These are phyloP conservation scores for Collybia nuda DNA, from an alignment of 768 basidiomycete species.

Conservation along the genomic window DNA sequence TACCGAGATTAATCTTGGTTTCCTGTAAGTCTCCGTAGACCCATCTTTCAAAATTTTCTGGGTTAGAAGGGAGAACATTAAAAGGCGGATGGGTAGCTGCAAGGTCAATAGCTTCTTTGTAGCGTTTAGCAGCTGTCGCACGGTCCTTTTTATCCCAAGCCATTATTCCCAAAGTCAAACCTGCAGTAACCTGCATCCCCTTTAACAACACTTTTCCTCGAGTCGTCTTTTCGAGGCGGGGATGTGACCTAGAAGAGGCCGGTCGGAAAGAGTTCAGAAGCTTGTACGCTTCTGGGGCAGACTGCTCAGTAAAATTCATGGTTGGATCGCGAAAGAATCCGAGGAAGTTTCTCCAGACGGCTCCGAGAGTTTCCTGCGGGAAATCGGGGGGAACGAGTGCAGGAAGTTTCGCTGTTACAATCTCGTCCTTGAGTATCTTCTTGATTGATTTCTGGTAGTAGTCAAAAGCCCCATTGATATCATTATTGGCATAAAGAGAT, in stretches of 20 bases:
- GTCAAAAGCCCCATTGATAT: conserved; percentile 20
- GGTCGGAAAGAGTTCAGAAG: conserved; percentile 27
- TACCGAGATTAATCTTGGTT: conserved; percentile 20
- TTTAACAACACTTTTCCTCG: conserved; percentile 26
- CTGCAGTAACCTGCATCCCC: conserved; percentile 28
- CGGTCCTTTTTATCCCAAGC: conserved; percentile 32
- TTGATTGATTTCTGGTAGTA: conserved; percentile 24
- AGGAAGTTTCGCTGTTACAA: conserved; percentile 16
- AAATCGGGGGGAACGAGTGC: conserved; percentile 12
- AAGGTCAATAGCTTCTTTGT: conserved; percentile 27
- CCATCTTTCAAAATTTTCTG: conserved; percentile 20
- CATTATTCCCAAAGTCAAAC: conserved; percentile 25
- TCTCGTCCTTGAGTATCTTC: conserved; percentile 26
- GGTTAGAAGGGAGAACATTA: conserved; percentile 6
- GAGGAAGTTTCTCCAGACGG: conserved; percentile 26
- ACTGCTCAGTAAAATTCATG: conserved; percentile 18
- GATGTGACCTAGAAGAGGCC: conserved; percentile 11
- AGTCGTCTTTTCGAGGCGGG: conserved; percentile 18
- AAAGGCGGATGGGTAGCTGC: conserved; percentile 23
- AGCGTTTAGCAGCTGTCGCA: conserved; percentile 29
- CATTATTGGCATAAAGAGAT: conserved; percentile 1
- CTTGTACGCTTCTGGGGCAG: conserved; percentile 27
- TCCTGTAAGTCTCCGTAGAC: conserved; percentile 19
- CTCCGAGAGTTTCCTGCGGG: conserved; percentile 22
- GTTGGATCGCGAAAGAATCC: conserved; percentile 24